These are phyloP conservation scores for Bacidia gigantensis DNA, from an alignment of 495 filamentous ascomycete genomes.

Conservation along the genomic window DNA sequence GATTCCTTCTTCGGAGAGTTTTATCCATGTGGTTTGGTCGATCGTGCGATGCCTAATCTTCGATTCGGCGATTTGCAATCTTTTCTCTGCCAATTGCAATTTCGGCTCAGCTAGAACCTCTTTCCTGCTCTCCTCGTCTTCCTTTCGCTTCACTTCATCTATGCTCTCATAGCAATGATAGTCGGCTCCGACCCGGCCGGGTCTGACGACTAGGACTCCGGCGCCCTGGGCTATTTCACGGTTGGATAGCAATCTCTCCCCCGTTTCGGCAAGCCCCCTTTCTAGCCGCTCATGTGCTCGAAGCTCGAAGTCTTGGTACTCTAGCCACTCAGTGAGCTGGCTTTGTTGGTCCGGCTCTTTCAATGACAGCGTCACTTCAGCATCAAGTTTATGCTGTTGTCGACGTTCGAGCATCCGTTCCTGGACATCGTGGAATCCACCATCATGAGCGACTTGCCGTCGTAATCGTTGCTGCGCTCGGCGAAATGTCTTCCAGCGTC, in stretches of 20 bases:
- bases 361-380: neutral
- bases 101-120: neutral
- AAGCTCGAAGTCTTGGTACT: too few relatives aligned
- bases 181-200: too few relatives aligned
- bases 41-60: neutral
- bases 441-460: neutral
- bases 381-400: neutral
- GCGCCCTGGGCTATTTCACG: too few relatives aligned
- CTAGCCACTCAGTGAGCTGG: too few relatives aligned
- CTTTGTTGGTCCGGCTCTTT: neutral
- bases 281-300: too few relatives aligned
- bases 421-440: neutral
- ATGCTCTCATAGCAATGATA: too few relatives aligned
- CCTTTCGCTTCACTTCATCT: too few relatives aligned
- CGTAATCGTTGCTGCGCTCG: neutral
- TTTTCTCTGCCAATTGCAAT: neutral
- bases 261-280: neutral
- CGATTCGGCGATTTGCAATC: neutral
- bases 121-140: neutral
- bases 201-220: too few relatives aligned
- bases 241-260: neutral
- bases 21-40: neutral
- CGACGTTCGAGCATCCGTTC: neutral
- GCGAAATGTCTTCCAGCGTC: conserved; percentile 1
- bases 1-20: too few relatives aligned